Evolutionary conservation across 306 rosid genomes (phyloP).

Genomic region (Dryas alaskensis): DNA sequence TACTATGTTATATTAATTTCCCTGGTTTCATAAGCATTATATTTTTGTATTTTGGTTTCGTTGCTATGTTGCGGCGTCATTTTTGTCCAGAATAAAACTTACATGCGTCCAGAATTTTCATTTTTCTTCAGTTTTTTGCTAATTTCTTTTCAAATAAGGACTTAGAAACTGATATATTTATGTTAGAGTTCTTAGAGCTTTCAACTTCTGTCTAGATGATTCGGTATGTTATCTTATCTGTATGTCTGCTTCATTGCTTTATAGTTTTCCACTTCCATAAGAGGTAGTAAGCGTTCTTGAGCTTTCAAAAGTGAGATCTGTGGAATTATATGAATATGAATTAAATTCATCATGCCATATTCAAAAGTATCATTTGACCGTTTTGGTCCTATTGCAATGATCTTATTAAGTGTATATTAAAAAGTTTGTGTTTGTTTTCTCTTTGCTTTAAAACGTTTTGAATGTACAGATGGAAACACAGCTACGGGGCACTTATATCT

Average conservation of each 20-base stretch:
- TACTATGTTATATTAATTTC: neutral
- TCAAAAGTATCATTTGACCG: neutral
- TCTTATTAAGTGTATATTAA: neutral
- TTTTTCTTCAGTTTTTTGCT: neutral
- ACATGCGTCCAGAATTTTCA: neutral
- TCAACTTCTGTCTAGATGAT: neutral
- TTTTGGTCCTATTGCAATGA: neutral
- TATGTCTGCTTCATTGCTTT: conserved; percentile 1
- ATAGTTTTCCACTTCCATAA: neutral
- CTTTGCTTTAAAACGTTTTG: neutral
- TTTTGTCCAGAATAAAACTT: neutral
- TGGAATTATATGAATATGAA: neutral
- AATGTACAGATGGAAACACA: neutral
- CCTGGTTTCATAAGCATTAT: neutral
- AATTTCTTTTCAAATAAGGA: neutral
- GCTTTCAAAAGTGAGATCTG: neutral
- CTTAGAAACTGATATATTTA: neutral
- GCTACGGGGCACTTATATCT: neutral
- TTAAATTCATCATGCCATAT: neutral
- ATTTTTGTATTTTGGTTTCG: neutral
- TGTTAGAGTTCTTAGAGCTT: neutral
- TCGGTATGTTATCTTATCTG: neutral
- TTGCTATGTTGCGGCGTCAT: neutral
- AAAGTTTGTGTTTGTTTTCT: neutral
- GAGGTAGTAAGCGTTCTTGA: neutral